Evolutionary conservation across 2,329 filamentous ascomycete genomes (phyloP).

Genomic region (Drechslerella dactyloides): DNA sequence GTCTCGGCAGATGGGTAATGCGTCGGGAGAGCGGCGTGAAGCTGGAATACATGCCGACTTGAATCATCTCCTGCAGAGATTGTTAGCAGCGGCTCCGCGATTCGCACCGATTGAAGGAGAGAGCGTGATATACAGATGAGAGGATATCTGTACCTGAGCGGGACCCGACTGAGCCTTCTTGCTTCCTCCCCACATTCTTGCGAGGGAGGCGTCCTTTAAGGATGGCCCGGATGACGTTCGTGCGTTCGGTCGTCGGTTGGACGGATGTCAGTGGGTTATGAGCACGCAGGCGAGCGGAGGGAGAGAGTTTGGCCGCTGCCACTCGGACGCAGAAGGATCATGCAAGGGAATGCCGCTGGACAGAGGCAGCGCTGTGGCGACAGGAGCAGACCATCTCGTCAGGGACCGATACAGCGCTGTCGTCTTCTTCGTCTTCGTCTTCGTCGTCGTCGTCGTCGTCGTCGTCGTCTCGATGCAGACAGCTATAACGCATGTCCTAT

Average conservation of each 20-base stretch:
- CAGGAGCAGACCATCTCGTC: not conserved
- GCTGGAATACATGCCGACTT: conserved; percentile 80
- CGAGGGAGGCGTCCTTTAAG: conserved; percentile 3
- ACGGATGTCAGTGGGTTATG: not conserved
- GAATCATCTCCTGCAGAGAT: conserved; percentile 87
- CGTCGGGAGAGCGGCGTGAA: conserved; percentile 24
- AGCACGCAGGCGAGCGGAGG: not conserved
- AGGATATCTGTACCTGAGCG: conserved; percentile 29
- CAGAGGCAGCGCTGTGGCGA: not conserved
- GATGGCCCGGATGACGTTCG: not conserved
- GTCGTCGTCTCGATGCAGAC: not conserved
- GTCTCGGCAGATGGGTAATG: conserved; percentile 5
- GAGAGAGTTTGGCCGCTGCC: conserved; percentile 4
- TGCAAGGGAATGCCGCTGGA: conserved; percentile 5
- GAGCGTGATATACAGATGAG: not conserved
- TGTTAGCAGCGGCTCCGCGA: conserved; percentile 9
- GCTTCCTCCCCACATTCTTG: conserved; percentile 41
- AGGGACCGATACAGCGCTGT: not conserved
- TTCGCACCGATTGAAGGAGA: not conserved
- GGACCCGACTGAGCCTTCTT: conserved; percentile 45
- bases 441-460: not conserved
- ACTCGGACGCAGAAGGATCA: not conserved
- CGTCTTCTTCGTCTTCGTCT: not conserved
- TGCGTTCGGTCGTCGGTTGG: not conserved
- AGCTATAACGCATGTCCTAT: not conserved